A percentile compares a stretch with the other conserved stretches of the same genome.
Evolutionary conservation across 1,139 yeast genomes (phyloP).

Genomic region (Yamadazyma buinensis): DNA sequence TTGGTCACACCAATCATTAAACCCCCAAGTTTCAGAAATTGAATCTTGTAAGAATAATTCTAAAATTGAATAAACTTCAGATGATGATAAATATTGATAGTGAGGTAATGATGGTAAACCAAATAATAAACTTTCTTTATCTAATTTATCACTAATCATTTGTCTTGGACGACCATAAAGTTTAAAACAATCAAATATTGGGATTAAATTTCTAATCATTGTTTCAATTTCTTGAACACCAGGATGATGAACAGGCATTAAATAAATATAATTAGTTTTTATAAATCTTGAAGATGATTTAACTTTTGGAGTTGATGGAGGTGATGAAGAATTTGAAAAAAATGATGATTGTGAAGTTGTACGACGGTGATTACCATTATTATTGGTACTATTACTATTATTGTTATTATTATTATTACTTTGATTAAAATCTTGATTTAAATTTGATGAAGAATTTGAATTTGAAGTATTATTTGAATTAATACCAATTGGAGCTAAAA

Average conservation of each 20-base stretch:
- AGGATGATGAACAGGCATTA: conserved; percentile 54
- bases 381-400: too few species aligned
- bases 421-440: too few species aligned
- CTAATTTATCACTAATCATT: conserved; percentile 43
- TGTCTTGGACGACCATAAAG: conserved; percentile 54
- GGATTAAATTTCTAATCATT: conserved; percentile 52
- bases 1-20: conserved; percentile 19
- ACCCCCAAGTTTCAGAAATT: conserved; percentile 30
- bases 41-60: conserved; percentile 27
- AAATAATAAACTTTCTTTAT: conserved; percentile 45
- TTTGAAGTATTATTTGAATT: conserved; percentile 1
- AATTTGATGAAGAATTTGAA: neutral
- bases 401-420: neutral
- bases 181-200: conserved; percentile 50
- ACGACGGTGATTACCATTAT: conserved; percentile 16
- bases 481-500: too few species aligned
- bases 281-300: conserved; percentile 24
- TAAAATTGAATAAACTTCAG: conserved; percentile 35
- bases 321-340: conserved; percentile 16
- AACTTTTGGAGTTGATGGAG: conserved; percentile 15
- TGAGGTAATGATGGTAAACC: conserved; percentile 58
- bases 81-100: conserved; percentile 44
- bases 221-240: conserved; percentile 56
- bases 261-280: conserved; percentile 36
- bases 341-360: conserved; percentile 19